A percentile compares a stretch with the other conserved stretches of the same genome.
Evolutionary conservation across 2,329 filamentous ascomycete species (phyloP).

Genomic region (Davidsoniella eucalypti): DNA sequence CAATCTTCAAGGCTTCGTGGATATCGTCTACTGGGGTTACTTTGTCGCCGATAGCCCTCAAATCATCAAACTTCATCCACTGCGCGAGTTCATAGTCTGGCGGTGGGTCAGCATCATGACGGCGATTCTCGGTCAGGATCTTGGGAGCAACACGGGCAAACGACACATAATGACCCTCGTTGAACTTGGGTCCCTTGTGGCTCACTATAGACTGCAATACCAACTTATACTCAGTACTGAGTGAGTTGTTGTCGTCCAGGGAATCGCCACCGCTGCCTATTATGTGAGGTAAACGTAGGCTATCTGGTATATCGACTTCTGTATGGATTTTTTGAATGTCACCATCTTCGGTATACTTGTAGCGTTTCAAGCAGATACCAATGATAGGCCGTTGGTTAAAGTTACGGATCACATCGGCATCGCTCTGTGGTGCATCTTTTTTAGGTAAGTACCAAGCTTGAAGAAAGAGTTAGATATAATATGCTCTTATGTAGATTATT

Average conservation of each 20-base stretch:
- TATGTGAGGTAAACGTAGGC: slow-evolving; percentile 73
- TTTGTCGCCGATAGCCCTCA: slow-evolving; percentile 44
- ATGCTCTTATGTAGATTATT: not conserved
- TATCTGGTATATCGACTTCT: slow-evolving; percentile 70
- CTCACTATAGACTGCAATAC: slow-evolving; percentile 84
- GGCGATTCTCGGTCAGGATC: slow-evolving; percentile 42
- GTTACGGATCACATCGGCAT: slow-evolving; percentile 74
- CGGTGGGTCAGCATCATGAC: slow-evolving; percentile 38
- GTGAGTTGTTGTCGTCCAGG: slow-evolving; percentile 34
- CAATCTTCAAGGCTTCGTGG: slow-evolving; percentile 58
- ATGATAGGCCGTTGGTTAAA: slow-evolving; percentile 76
- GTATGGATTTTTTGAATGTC: slow-evolving; percentile 37
- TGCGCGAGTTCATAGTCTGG: slow-evolving; percentile 53
- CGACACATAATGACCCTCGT: slow-evolving; percentile 79
- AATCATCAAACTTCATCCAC: slow-evolving; percentile 88
- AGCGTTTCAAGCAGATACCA: slow-evolving; percentile 85
- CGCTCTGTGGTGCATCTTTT: slow-evolving; percentile 37
- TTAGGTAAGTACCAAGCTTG: slow-evolving; percentile 66
- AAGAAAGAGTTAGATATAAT: not conserved
- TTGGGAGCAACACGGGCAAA: slow-evolving; percentile 61
- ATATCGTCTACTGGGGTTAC: slow-evolving; percentile 64
- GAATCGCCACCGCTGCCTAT: slow-evolving; percentile 30
- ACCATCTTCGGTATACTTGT: slow-evolving; percentile 23
- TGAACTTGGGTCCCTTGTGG: slow-evolving; percentile 48
- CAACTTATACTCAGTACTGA: slow-evolving; percentile 84